Evolutionary conservation across 345 rosid species (phyloP).

Genomic region (Euphorbia tirucalli): DNA sequence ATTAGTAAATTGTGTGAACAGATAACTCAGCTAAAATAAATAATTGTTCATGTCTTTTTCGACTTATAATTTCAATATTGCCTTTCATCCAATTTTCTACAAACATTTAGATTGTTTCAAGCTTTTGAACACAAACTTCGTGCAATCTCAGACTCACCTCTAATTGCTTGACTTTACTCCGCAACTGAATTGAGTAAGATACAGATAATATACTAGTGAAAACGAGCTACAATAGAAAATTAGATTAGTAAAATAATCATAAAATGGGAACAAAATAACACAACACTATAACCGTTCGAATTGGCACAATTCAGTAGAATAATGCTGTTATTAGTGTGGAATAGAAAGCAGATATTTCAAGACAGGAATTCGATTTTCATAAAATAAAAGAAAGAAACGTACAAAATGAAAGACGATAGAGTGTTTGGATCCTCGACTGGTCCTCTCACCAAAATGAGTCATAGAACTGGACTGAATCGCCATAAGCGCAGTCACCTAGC

Average conservation of each 20-base stretch:
- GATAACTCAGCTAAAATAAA: not conserved
- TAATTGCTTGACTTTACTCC: slow-evolving; percentile 43
- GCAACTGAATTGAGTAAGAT: slow-evolving; percentile 47
- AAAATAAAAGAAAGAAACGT: not conserved
- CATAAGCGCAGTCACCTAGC: slow-evolving; percentile 19
- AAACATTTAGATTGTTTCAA: not conserved
- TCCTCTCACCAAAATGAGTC: slow-evolving; percentile 35
- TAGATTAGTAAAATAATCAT: slow-evolving; percentile 11
- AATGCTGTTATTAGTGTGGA: too few relatives aligned
- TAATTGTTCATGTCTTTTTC: not conserved
- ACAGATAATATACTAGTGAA: slow-evolving; percentile 47
- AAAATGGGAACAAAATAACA: not conserved
- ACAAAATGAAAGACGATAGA: slow-evolving; percentile 39
- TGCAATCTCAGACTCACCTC: slow-evolving; percentile 43
- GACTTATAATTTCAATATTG: not conserved
- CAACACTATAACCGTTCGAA: too few relatives aligned
- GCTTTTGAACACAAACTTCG: not conserved
- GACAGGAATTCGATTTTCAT: not conserved
- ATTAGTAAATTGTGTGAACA: not conserved
- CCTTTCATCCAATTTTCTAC: not conserved
- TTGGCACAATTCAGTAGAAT: too few relatives aligned
- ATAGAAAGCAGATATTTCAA: not conserved
- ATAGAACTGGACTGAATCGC: slow-evolving; percentile 21
- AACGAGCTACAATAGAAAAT: slow-evolving; percentile 51
- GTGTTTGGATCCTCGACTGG: slow-evolving; percentile 33